A percentile compares a stretch with the other conserved stretches of the same genome.
Evolutionary conservation across 2,329 filamentous ascomycete species (phyloP).

Genomic region (Talaromyces sp.): DNA sequence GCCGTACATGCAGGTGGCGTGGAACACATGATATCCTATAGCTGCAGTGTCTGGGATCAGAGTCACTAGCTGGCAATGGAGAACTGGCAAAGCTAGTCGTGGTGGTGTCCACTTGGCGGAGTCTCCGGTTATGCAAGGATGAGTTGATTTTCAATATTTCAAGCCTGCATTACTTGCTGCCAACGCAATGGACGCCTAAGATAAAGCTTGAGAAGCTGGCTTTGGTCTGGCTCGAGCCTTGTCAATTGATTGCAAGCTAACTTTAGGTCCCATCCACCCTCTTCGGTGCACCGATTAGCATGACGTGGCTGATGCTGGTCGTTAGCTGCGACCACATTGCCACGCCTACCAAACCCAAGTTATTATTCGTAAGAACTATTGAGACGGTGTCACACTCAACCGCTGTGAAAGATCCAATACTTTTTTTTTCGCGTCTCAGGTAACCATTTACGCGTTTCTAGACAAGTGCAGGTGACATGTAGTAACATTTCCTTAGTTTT

Average conservation of each 20-base stretch:
- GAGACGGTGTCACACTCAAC: background rate
- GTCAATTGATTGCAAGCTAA: background rate
- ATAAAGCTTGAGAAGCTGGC: background rate
- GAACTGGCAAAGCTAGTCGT: background rate
- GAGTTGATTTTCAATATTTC: background rate
- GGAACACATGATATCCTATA: slow-evolving; percentile 8
- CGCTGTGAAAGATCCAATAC: background rate
- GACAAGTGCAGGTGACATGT: background rate
- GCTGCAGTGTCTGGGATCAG: slow-evolving; percentile 5
- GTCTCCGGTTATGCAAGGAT: background rate
- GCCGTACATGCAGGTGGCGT: background rate
- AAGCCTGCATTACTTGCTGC: background rate
- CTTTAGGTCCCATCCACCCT: background rate
- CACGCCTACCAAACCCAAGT: background rate
- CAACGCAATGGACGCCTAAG: background rate
- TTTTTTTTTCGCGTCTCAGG: background rate
- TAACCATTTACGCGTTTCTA: background rate
- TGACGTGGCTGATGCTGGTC: background rate
- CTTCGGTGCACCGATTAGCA: background rate
- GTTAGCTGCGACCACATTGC: background rate
- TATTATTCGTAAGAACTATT: background rate
- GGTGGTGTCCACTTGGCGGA: background rate
- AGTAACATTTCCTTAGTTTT: background rate
- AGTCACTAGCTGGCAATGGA: background rate
- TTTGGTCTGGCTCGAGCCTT: background rate